Evolutionary conservation across 345 rosid genomes (phyloP).

Genomic region (Ceriops decandra): DNA sequence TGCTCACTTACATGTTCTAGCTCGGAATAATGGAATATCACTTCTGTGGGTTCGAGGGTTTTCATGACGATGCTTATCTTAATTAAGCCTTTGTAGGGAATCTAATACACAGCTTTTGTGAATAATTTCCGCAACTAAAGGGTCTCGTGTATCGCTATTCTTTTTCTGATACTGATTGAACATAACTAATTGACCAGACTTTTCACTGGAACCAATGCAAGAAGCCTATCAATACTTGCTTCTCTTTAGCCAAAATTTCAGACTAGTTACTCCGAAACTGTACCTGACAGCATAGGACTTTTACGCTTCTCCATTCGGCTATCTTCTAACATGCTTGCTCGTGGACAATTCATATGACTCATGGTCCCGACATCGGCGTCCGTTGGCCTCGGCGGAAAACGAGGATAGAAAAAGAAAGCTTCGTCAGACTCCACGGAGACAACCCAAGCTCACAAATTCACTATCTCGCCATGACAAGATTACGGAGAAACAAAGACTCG

Average conservation of each 20-base stretch:
- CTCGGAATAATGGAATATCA: background rate
- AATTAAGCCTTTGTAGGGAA: background rate
- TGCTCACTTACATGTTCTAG: background rate
- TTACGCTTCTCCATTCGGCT: background rate
- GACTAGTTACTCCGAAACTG: background rate
- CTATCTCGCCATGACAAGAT: background rate
- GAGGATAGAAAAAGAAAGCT: background rate
- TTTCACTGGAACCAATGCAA: constrained; percentile 6
- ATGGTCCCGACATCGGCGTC: background rate
- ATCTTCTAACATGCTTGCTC: constrained; percentile 6
- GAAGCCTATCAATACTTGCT: constrained; percentile 3
- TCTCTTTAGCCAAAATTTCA: background rate
- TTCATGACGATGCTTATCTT: constrained; percentile 1
- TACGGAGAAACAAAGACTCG: background rate
- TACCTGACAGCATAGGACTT: constrained; percentile 20
- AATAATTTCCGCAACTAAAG: background rate
- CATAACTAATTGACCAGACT: background rate
- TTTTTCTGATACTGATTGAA: background rate
- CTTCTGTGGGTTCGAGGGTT: background rate
- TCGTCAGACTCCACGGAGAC: background rate
- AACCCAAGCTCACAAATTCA: background rate
- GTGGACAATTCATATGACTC: constrained; percentile 17
- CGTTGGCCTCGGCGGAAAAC: background rate
- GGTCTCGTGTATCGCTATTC: too few species aligned
- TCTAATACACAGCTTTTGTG: background rate